Evolutionary conservation across 768 basidiomycete genomes (phyloP), one percentile per base, ranked within the genome.

Genomic region (Boletus insuetus): DNA sequence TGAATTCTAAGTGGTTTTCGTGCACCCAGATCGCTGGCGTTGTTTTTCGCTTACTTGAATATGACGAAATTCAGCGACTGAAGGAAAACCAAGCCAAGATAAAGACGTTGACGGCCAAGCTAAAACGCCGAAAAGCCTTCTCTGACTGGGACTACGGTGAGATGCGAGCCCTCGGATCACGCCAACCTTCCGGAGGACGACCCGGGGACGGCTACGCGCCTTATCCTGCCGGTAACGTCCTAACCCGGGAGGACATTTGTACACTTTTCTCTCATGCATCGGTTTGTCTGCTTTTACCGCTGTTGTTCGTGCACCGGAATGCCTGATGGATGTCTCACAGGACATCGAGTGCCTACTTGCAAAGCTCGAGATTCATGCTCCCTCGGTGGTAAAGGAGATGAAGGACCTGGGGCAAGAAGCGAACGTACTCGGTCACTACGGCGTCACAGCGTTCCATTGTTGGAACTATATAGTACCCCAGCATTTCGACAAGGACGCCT

Each of bases 381-480:
- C 41, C 0, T 11, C 3, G 2, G 42, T 52, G 0, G 46, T 51
- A 1, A 3, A 1, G 1, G 20, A 51, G 0, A 55, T 59, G 41
- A 45, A 48, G 37, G 3, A 19, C 1, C 31, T 51, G 0, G 38
- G 45, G 0, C 4, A 0, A 24, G 34, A 50, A 9, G 49, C 49
- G 1, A 46, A 9, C 5, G 17, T 34, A 0, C 44, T 51, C 4
- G 29, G 49, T 0, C 3, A 7, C 5, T 59, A 62, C 8, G 49
- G 55, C 7, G 24, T 61, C 0, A 62, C 47, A 0, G 55, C 38
- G 0, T 62, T 29, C 29, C 54, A 62, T 9, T 56, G 58, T n/a
- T 62, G 58, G 52, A 60, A 62, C 24, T 56, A 62, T 10, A 17
- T 62, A 0, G 5, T 1, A 24, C 24, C 6, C 1, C 24, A 24